phyloP scores from a whole-genome alignment of 2,329 filamentous ascomycete species.

The Zymoseptoria pseudotritici region DNA sequence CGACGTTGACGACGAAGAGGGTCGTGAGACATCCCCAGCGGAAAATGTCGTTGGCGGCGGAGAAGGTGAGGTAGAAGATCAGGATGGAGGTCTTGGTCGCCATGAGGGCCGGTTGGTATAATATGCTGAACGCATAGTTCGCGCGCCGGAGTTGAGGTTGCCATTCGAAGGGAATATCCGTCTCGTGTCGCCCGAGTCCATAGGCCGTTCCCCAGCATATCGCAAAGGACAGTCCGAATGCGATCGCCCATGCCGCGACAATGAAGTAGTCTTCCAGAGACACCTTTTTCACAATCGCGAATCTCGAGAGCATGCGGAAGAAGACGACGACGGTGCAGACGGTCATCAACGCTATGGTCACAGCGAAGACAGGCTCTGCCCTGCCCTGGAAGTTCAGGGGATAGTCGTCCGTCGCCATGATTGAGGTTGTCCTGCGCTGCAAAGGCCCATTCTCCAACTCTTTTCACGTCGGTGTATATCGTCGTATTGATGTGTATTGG shows the following conservation, averaged over 20 bases:
- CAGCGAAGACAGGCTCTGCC: constrained; percentile 53
- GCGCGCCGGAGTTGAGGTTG: constrained; percentile 48
- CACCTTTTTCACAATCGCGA: constrained; percentile 63
- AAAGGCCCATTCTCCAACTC: constrained; percentile 9
- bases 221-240: constrained; percentile 59
- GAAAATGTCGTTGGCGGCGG: constrained; percentile 69
- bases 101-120: constrained; percentile 80
- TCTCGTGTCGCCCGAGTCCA: constrained; percentile 63
- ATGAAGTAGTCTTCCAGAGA: constrained; percentile 77
- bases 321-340: constrained; percentile 68
- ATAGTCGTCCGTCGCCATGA: constrained; percentile 16
- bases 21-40: constrained; percentile 76
- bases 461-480: not conserved
- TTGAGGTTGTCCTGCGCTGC: constrained; percentile 5
- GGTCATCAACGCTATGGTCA: constrained; percentile 61
- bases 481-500: not conserved
- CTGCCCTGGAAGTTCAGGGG: constrained; percentile 23
- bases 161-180: constrained; percentile 48
- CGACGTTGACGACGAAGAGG: constrained; percentile 67
- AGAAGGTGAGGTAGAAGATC: constrained; percentile 79
- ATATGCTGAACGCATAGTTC: constrained; percentile 53
- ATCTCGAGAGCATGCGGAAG: constrained; percentile 64
- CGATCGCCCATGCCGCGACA: constrained; percentile 66
- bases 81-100: constrained; percentile 88
- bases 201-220: constrained; percentile 57